Base-by-base conservation (phyloP, 2,329 filamentous ascomycete genomes). In the Blastomyces gilchristii region DNA sequence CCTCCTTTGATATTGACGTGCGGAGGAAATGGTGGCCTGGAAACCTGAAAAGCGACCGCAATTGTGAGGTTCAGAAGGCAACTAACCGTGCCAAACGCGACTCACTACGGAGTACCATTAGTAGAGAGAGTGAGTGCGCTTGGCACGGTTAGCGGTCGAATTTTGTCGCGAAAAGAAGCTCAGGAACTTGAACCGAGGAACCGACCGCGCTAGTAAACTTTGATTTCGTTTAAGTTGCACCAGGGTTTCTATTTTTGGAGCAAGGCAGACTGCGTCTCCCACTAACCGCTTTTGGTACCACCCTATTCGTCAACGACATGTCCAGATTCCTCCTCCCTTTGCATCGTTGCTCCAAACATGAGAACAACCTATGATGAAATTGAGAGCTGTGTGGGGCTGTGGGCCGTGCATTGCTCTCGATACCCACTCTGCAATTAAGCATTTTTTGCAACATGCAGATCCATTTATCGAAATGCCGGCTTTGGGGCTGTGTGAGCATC, bases 391-490 rank as follows among this genome's bases (percentile, higher is more conserved):
- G 56, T 31, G 56, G 39, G 56, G 39, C 56, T 45, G 16, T 58
- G 56, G 56, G 28, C 56, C 39, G 56, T 58, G 56, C 56, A 31
- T 43, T 41, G 41, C 54, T 45, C 12, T 41, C 5, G 22, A 14
- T 9, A 41, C n/a, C 56, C 34, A 45, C 56, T 28, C 56, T 12
- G 37, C 56, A 43, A 14, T 58, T 39, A 25, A 28, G 37, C 56
- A 56, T 41, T 58, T 25, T 58, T 58, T 58, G 43, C 56, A 45
- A 58, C 25, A 25, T 58, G 22, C 56, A 18, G 56, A 45, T 41
- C 5, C 22, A 22, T 16, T 12, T 58, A 22, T 41, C 37, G 2
- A 41, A 58, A 43, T 25, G n/a, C 28, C 54, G 25, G 39, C 56
- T 58, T 9, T 41, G 56, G 14, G 56, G 56, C 56, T 58, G 56